Base-by-base conservation (phyloP, 768 basidiomycete species). In the Pisolithus sp. region DNA sequence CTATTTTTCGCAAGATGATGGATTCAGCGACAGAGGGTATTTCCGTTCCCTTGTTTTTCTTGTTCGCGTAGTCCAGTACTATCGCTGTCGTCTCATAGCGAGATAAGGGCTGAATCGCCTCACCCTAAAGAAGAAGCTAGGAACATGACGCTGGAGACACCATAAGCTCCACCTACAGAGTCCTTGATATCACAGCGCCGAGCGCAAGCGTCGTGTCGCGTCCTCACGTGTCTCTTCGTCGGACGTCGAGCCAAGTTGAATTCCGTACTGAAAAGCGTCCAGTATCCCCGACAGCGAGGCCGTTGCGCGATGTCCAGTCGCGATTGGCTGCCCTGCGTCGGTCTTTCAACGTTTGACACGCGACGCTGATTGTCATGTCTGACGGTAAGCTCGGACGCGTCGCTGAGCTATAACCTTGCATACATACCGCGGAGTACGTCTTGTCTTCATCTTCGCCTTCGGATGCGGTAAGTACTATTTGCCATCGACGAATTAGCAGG, bases 1-100 rank as follows among this genome's bases (percentile, higher is more conserved):
- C 76, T 43, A 82, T 66, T 57, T 76, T 80, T 43, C 78, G 71
- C 46, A 70, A 40, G 24, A 64, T 55, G 26, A 79, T 65, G 20
- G 64, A 62, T 40, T 76, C 69, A 5, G 59, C 56, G 39, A 64
- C 50, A 13, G 67, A 62, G 45, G 57, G 52, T 34, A 52, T 46
- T 18, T 62, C 49, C 7, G 54, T 54, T 4, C 21, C 43, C 24
- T 45, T 30, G 26, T 45, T 52, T 37, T 42, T 52, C 3, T 57
- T 50, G 30, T 51, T 60, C 5, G 57, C 55, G 17, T 47, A 51
- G 23, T 67, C 57, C 55, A 74, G 54, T 23, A n/a, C n/a, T n/a
- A 73, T 57, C 28, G 72, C 68, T 7, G 72, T 56, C 6, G 69
- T 56, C 52, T 79, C 78, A 20, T 71, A 69, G 36, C 69, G 70